Evolutionary conservation across 768 basidiomycete species (phyloP).

Genomic region (Termitomyces sp.): DNA sequence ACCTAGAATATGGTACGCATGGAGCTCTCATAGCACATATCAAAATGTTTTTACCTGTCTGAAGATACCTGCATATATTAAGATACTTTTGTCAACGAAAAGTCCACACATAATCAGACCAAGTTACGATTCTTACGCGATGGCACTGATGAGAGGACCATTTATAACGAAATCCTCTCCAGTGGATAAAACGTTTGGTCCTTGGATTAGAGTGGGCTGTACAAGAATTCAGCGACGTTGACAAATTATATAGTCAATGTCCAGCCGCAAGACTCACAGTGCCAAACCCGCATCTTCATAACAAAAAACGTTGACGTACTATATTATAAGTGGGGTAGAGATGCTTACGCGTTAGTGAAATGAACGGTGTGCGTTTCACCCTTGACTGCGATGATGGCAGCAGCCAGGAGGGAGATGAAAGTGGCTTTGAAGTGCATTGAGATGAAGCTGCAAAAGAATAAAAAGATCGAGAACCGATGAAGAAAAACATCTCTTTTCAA

Average conservation of each 20-base stretch:
- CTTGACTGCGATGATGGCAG: conserved; percentile 12
- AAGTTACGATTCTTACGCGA: conserved; percentile 24
- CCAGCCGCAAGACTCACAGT: conserved; percentile 20
- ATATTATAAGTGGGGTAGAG: not conserved
- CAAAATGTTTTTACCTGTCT: conserved; percentile 15
- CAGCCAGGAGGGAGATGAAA: conserved; percentile 13
- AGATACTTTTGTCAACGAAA: not conserved
- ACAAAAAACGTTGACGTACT: not conserved
- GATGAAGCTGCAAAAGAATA: not conserved
- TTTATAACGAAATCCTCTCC: conserved; percentile 21
- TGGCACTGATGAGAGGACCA: conserved; percentile 24
- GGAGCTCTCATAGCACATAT: not conserved
- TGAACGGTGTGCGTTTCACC: conserved; percentile 31
- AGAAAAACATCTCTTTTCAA: not conserved
- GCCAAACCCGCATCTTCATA: conserved; percentile 24
- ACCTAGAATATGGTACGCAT: conserved; percentile 14
- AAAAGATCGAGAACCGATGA: not conserved
- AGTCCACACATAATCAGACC: not conserved
- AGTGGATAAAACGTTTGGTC: conserved; percentile 22
- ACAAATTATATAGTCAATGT: not conserved
- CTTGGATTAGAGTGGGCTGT: conserved; percentile 26
- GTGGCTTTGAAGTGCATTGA: conserved; percentile 10
- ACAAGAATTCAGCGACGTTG: not conserved
- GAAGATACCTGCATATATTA: conserved; percentile 20
- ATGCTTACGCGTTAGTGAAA: conserved; percentile 26